Base-by-base conservation (phyloP, 345 rosid genomes). In the Turritis glabra region DNA sequence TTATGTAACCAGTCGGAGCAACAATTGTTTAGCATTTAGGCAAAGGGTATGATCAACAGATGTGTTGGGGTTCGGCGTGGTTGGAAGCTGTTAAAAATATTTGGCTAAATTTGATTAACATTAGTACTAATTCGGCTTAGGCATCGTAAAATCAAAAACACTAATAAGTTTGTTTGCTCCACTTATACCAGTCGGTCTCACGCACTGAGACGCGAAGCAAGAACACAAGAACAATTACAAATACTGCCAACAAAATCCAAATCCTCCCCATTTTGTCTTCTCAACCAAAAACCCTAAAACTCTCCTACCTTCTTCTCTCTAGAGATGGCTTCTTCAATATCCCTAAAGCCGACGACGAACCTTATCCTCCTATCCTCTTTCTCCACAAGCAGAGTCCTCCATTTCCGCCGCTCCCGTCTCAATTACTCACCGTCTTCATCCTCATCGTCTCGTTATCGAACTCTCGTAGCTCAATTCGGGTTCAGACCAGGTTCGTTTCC, bases 381-480 rank as follows among this genome's bases (percentile, higher is more conserved):
- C 58, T 75, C 83, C 74, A 54, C 65, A 11, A 41, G 52, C 75
- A 64, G 22, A 59, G 61, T 35, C 59, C 79, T 80, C 59, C 80
- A 75, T 25, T 65, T 83, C 73, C 83, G 54, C 46, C 83, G 80
- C 33, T 37, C 80, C 32, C 72, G 79, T 54, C 72, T 78, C 64
- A 69, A 29, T 80, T 67, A 73, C 29, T 62, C 72, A 46, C 80
- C 86, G 7, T 65, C 41, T 37, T 37, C 79, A 22, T 83, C 80
- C 25, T 69, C 68, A 0, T 46, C 80, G 30, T 86, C 76, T 44
- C 86, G 85, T 25, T 82, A 84, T 48, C 84, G 88, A 15, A 81
- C 75, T 43, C 77, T 79, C 5, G 88, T 88, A 4, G 84, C 92
- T 56, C 88, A 87, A 47, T 79, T 86, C 21, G 92, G 97, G 35